Conservation (phyloP, 495 filamentous ascomycete genomes). For the Penicillium parvum region DNA sequence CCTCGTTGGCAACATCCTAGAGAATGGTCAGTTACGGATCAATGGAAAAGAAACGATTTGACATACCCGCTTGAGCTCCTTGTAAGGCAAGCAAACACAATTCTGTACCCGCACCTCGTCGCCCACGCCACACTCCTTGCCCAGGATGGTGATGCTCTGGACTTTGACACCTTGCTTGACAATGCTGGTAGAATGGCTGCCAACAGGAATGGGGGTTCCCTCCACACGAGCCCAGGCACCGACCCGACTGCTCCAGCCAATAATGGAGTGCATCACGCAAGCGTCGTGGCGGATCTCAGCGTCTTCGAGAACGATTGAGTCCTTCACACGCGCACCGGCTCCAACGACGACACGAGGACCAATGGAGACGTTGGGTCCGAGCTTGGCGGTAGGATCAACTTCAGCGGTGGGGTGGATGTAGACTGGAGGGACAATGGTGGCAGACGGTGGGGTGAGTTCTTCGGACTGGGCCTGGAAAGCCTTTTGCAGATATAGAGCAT, state of each 20-base stretch:
- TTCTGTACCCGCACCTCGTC: constrained; percentile 98
- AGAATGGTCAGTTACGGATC: background rate
- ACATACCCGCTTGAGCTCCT: constrained; percentile 96
- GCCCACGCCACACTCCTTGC: constrained; percentile 91
- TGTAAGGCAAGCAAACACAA: constrained; percentile 95
- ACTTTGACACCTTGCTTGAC: constrained; percentile 98
- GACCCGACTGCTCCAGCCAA: constrained; percentile 94
- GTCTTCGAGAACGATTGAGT: constrained; percentile 93
- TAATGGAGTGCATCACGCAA: constrained; percentile 92
- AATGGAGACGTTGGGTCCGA: constrained; percentile 95
- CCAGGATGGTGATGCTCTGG: constrained; percentile 96
- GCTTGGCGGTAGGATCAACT: constrained; percentile 92
- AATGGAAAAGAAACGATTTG: background rate
- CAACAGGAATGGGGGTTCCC: constrained; percentile 85
- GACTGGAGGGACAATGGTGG: constrained; percentile 88
- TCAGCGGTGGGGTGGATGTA: constrained; percentile 94
- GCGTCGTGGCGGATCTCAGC: constrained; percentile 96
- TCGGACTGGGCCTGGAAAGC: constrained; percentile 79
- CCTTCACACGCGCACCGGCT: constrained; percentile 87
- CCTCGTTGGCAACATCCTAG: constrained; percentile 87
- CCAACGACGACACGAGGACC: constrained; percentile 81
- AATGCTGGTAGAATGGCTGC: constrained; percentile 88
- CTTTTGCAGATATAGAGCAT: constrained; percentile 95
- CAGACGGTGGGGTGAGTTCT: constrained; percentile 79
- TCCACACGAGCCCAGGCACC: constrained; percentile 98